phyloP scores from a whole-genome alignment of 1,139 yeast species.

The Hansenula sp. region DNA sequence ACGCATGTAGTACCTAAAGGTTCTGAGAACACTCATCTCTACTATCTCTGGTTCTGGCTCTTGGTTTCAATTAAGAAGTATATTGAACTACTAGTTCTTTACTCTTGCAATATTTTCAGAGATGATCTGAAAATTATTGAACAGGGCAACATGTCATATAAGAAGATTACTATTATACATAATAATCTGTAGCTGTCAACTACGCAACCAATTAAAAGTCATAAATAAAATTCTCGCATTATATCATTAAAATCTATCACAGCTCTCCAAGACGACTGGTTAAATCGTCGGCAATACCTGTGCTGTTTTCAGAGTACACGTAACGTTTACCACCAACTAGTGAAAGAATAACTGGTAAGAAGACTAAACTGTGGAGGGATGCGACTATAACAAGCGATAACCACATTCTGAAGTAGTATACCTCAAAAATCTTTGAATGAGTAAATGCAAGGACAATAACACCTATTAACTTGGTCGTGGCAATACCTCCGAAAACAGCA shows the following conservation, averaged over 20 bases:
- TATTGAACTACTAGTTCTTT: no score
- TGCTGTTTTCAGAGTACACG: slow-evolving; percentile 25
- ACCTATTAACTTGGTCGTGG: slow-evolving; percentile 85
- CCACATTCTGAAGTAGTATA: slow-evolving; percentile 97
- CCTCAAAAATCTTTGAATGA: slow-evolving; percentile 77
- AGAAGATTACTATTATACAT: no score
- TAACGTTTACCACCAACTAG: slow-evolving; percentile 58
- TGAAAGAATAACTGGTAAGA: slow-evolving; percentile 72
- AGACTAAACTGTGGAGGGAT: slow-evolving; percentile 69
- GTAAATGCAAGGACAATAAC: slow-evolving; percentile 85
- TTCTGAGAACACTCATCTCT: slow-evolving; percentile 7
- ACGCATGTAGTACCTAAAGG: slow-evolving; percentile 6
- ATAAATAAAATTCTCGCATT: neutral
- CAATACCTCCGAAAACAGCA: slow-evolving; percentile 84
- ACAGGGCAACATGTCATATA: no score
- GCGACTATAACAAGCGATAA: slow-evolving; percentile 73
- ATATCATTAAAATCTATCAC: neutral
- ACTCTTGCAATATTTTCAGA: no score
- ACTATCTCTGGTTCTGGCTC: neutral
- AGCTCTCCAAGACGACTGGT: slow-evolving; percentile 12
- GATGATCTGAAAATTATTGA: no score
- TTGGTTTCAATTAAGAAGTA: no score
- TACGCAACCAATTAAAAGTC: no score
- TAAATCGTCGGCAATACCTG: slow-evolving; percentile 26
- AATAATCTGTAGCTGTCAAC: no score